These are phyloP conservation scores for Saccharomycopsis vini DNA, from an alignment of 805 yeast species.

Conservation along the genomic window DNA sequence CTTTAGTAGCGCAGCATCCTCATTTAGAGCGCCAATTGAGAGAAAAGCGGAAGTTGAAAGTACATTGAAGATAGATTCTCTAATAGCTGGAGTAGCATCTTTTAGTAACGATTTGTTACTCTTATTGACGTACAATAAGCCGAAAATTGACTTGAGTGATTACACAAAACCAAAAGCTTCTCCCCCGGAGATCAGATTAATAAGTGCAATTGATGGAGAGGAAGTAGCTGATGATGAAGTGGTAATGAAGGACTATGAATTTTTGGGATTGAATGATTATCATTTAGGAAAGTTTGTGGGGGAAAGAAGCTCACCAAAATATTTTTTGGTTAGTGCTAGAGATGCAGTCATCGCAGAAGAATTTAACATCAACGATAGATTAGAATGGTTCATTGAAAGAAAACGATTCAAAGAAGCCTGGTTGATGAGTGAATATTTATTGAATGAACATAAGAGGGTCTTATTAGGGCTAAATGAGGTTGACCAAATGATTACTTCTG, in stretches of 20 bases:
- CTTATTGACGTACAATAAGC: slow-evolving; percentile 41
- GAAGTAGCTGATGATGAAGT: slow-evolving; percentile 76
- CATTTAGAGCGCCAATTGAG: slow-evolving; percentile 36
- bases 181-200: slow-evolving; percentile 68
- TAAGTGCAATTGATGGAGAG: slow-evolving; percentile 56
- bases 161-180: slow-evolving; percentile 24
- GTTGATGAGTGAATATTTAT: slow-evolving; percentile 57
- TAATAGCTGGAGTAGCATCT: slow-evolving; percentile 73
- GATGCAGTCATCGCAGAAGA: slow-evolving; percentile 76
- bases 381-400: slow-evolving; percentile 59
- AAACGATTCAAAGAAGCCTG: slow-evolving; percentile 62
- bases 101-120: slow-evolving; percentile 64
- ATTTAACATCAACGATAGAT: slow-evolving; percentile 58
- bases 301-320: slow-evolving; percentile 30
- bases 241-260: slow-evolving; percentile 45
- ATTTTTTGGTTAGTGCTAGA: slow-evolving; percentile 66
- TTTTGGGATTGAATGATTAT: slow-evolving; percentile 73
- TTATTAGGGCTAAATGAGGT: slow-evolving; percentile 52
- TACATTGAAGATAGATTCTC: slow-evolving; percentile 32
- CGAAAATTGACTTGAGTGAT: slow-evolving; percentile 1
- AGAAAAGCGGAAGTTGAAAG: slow-evolving; percentile 38
- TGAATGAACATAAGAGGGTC: slow-evolving; percentile 41
- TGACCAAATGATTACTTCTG: slow-evolving; percentile 25
- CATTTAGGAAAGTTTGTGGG: slow-evolving; percentile 50
- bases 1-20: slow-evolving; percentile 46